phyloP scores from a whole-genome alignment of 345 rosid genomes.

The Gossypium australe region DNA sequence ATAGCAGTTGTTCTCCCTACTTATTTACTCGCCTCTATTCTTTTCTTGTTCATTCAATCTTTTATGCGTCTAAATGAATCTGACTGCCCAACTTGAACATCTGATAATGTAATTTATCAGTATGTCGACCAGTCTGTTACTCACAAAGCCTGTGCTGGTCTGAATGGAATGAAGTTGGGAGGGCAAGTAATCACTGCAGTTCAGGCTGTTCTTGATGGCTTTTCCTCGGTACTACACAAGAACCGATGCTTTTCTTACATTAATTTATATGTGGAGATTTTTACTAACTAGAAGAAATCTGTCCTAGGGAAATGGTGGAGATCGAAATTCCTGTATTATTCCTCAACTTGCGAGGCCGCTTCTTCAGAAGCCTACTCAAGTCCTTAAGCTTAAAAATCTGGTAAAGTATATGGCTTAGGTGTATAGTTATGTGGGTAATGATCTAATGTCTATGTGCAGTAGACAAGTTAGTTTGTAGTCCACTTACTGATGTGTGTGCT shows the following conservation, averaged over 20 bases:
- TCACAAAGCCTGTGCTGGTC: slow-evolving; percentile 76
- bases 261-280: not conserved
- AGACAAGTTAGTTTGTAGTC: not conserved
- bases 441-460: not conserved
- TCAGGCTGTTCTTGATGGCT: slow-evolving; percentile 49
- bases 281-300: slow-evolving; percentile 26
- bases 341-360: slow-evolving; percentile 79
- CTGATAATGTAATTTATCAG: slow-evolving; percentile 28
- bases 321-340: slow-evolving; percentile 43
- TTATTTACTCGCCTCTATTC: not conserved
- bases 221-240: slow-evolving; percentile 40
- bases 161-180: slow-evolving; percentile 89
- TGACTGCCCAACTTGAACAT: slow-evolving; percentile 8
- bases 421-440: not conserved
- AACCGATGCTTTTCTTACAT: slow-evolving; percentile 1
- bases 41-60: not conserved
- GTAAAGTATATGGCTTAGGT: slow-evolving; percentile 32
- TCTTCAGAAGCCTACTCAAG: slow-evolving; percentile 64
- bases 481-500: not conserved
- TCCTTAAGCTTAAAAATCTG: slow-evolving; percentile 81
- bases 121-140: slow-evolving; percentile 66
- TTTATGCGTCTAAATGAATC: not conserved
- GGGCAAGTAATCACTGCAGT: slow-evolving; percentile 79
- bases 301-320: slow-evolving; percentile 44
- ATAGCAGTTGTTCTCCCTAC: not conserved